Base-by-base conservation (phyloP, 352 stramenopile genomes). In the Phytophthora meadii region DNA sequence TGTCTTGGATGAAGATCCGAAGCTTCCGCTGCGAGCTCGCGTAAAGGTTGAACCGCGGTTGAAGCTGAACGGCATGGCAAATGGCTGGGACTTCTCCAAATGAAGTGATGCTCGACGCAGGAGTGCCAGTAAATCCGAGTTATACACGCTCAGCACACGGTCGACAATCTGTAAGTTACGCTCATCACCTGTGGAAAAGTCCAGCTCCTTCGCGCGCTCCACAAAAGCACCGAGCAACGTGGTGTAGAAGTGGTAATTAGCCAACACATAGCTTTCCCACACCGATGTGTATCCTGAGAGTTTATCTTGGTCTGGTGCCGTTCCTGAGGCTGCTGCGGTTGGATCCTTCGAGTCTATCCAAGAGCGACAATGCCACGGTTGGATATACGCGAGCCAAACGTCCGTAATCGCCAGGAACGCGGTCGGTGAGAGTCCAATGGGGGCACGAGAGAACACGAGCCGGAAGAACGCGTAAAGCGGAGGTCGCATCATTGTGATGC, bases 181-280 rank as follows among this genome's bases (percentile, higher is more conserved):
- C 54, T 94, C 82, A 47, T 92, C 79, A 4, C 68, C 71, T 27
- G 77, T 70, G 3, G 81, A 88, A 41, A 93, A 92, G 32, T 96
- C 87, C n/a, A 96, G 58, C 48, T 96, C 88, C 54, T 91, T 93
- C 10, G 87, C 84, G 7, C 85, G 81, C 62, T 93, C 81, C 42
- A 94, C 77, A 72, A 96, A 95, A 7, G 70, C 79, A 14, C 88
- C 88, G 3, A 96, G 59, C 5, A 96, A 70, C 19, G 80, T 87
- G 51, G 88, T 93, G 67, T 96, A 96, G 53, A 95, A 96, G 59
- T 95, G 87, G 56, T 94, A 94, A 69, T 96, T 96, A 51, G 88
- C 88, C 39, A 96, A 61, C 17, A 96, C 85, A 51, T 87, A 96
- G 27, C 78, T 89, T 60, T 90, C 82, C 83, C 86, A 96, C 12